Evolutionary conservation across 176 grass and related monocot species (phyloP), one percentile per base, ranked within the genome.

Genomic region (Tillandsia fasciculata): DNA sequence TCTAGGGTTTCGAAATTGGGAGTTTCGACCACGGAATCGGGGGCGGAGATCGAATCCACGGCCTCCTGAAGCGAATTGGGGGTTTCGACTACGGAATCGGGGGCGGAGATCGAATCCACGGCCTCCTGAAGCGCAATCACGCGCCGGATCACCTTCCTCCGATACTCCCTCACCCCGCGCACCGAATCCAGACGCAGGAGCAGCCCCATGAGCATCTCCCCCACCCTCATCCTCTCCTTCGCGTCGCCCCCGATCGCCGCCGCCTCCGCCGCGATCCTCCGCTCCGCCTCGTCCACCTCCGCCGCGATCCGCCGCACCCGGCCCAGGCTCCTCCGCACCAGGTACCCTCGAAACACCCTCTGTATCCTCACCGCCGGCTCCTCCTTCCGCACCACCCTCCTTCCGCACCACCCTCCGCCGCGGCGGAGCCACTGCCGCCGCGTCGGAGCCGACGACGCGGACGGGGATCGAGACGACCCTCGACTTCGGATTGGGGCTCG

Each of bases 121-220:
- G 79, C 74, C 2, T 96, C 85, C 72, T 96, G 92, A 5, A 96
- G 74, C 50, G 70, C 68, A 48, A 96, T 83, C 17, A 89, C 88
- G 27, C 61, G 73, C 50, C 47, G 82, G 50, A 83, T 73, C 63
- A 96, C 92, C 78, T 65, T 76, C 67, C 61, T 76, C 63, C 92
- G 61, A 28, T 87, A 91, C 64, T 83, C 85, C 59, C 92, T 72
- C 13, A 83, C 88, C 8, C 83, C 88, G 20, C 28, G 83, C 51
- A 91, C 85, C 3, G 85, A 78, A 63, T 96, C 85, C 1, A 96
- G 72, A 1, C 73, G 74, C 1, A 96, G 66, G 53, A 96, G 54
- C 48, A 83, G 27, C 5, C 22, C 9, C 92, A 88, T 96, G 14
- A 96, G 83, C 66, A 50, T 65, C 65, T 96, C 86, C 2, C 61